Conservation (phyloP, 768 basidiomycete species). For the Trametes elegans region DNA sequence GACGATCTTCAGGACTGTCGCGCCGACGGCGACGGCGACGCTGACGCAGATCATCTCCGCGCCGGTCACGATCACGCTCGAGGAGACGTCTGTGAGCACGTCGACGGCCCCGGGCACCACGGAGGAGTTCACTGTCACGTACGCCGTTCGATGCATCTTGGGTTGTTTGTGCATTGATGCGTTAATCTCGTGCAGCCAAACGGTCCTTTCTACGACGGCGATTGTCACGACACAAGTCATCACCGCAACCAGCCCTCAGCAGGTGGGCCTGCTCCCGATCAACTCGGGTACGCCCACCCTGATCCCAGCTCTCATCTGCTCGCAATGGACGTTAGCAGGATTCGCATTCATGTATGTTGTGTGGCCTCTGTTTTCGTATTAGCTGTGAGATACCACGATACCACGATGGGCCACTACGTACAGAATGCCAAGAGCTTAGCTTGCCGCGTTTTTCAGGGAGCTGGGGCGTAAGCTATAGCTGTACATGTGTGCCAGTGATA, state of each 20-base stretch:
- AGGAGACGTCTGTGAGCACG: constrained; percentile 21
- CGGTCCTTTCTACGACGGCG: constrained; percentile 21
- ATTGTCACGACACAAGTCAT: constrained; percentile 16
- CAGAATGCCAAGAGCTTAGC: neutral
- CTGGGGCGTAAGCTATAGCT: no score
- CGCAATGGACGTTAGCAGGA: neutral
- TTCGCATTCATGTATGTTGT: constrained; percentile 5
- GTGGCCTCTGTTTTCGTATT: neutral
- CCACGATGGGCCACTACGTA: no score
- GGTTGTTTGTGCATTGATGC: neutral
- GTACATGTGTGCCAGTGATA: no score
- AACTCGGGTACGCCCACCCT: constrained; percentile 6
- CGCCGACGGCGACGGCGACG: constrained; percentile 24
- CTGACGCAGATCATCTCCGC: constrained; percentile 22
- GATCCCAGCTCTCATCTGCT: neutral
- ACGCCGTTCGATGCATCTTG: neutral
- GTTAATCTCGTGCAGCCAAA: constrained; percentile 2
- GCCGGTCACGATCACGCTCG: constrained; percentile 19
- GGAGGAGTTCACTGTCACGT: constrained; percentile 19
- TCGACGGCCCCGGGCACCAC: constrained; percentile 18
- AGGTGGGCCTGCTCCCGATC: constrained; percentile 27
- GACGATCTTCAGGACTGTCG: constrained; percentile 25
- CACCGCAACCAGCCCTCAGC: constrained; percentile 14
- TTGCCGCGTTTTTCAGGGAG: no score
- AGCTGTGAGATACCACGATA: neutral